A percentile compares a stretch with the other conserved stretches of the same genome.
Evolutionary conservation across 2,329 filamentous ascomycete species (phyloP).

Genomic region (Alternaria sp.): DNA sequence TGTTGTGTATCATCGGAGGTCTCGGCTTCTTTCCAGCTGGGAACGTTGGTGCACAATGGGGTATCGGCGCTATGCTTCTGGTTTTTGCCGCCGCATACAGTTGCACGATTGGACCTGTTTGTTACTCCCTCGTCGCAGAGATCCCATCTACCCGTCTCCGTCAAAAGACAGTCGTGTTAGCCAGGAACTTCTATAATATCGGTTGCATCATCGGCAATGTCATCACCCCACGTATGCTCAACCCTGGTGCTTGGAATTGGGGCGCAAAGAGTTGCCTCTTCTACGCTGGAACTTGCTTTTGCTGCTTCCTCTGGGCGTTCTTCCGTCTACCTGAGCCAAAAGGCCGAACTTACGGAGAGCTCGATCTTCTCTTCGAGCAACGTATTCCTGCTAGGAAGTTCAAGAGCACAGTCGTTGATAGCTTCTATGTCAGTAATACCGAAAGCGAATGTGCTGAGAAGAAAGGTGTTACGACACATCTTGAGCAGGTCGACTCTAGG

Average conservation of each 20-base stretch:
- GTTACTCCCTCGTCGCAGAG: slow-evolving; percentile 87
- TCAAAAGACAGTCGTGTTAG: slow-evolving; percentile 90
- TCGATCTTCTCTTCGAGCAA: slow-evolving; percentile 81
- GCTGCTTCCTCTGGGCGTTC: slow-evolving; percentile 80
- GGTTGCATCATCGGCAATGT: slow-evolving; percentile 77
- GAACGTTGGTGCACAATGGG: slow-evolving; percentile 58
- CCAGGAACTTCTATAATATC: slow-evolving; percentile 77
- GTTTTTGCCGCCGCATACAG: slow-evolving; percentile 75
- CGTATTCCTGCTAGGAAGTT: slow-evolving; percentile 46
- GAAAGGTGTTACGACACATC: slow-evolving; percentile 34
- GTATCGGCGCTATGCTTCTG: slow-evolving; percentile 47
- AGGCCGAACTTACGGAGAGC: slow-evolving; percentile 82
- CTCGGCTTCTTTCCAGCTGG: slow-evolving; percentile 65
- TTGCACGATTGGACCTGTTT: slow-evolving; percentile 84
- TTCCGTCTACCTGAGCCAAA: slow-evolving; percentile 82
- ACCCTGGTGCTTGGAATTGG: slow-evolving; percentile 63
- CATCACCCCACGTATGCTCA: slow-evolving; percentile 49
- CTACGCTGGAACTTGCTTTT: slow-evolving; percentile 80
- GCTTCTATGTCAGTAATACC: slow-evolving; percentile 29
- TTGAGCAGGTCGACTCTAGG: slow-evolving; percentile 38
- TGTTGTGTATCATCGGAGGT: slow-evolving; percentile 83
- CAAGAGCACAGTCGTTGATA: slow-evolving; percentile 37
- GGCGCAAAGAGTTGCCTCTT: slow-evolving; percentile 86
- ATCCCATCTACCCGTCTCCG: slow-evolving; percentile 82
- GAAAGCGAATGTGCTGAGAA: slow-evolving; percentile 38